A percentile compares a stretch with the other conserved stretches of the same genome.
phyloP scores from a whole-genome alignment of 345 rosid genomes.

The Raphanus raphanistrum region DNA sequence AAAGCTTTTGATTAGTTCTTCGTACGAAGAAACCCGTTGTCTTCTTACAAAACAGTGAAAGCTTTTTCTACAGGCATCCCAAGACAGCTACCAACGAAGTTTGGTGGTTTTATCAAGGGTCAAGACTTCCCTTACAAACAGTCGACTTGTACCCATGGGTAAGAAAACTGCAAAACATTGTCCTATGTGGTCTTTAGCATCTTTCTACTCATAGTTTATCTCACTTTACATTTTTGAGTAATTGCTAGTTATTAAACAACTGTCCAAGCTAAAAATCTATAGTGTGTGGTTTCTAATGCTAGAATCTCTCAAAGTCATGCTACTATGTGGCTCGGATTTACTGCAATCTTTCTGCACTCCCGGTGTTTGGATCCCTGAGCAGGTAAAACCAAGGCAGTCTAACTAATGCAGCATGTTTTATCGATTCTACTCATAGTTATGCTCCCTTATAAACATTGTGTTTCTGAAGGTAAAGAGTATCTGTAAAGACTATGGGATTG shows the following conservation, averaged over 20 bases:
- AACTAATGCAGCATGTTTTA: not conserved
- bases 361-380: slow-evolving; percentile 82
- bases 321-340: slow-evolving; percentile 92
- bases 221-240: not conserved
- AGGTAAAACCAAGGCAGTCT: slow-evolving; percentile 46
- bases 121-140: slow-evolving; percentile 46
- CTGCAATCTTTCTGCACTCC: slow-evolving; percentile 73
- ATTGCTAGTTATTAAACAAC: not conserved
- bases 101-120: slow-evolving; percentile 62
- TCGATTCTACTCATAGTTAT: not conserved
- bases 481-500: slow-evolving; percentile 76
- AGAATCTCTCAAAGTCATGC: slow-evolving; percentile 78
- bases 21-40: not conserved
- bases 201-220: not conserved
- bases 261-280: slow-evolving; percentile 8
- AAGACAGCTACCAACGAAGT: slow-evolving; percentile 64
- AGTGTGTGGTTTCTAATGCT: slow-evolving; percentile 23
- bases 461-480: slow-evolving; percentile 56
- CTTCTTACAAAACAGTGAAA: slow-evolving; percentile 14
- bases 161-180: slow-evolving; percentile 17
- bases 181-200: not conserved
- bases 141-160: slow-evolving; percentile 46
- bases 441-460: not conserved
- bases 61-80: slow-evolving; percentile 58
- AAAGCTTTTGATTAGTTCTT: not conserved